A percentile compares a stretch with the other conserved stretches of the same genome.
Conservation (phyloP, 177 flowering plant genomes). For the Vitis hybrid region DNA sequence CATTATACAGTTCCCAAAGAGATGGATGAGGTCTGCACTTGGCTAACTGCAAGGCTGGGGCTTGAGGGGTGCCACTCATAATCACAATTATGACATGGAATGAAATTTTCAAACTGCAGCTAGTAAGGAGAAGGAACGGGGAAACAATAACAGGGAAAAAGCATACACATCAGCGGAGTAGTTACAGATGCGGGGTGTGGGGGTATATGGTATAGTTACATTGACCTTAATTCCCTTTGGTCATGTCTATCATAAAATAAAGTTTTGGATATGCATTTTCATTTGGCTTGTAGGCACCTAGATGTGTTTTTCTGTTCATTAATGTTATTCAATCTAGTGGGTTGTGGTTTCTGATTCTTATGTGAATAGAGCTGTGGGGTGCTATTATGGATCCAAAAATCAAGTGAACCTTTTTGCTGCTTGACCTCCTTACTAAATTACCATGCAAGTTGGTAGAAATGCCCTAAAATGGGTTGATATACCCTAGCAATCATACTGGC, state of each 20-base stretch:
- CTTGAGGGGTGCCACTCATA: constrained; percentile 54
- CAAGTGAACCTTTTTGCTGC: too few relatives aligned
- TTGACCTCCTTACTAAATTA: too few relatives aligned
- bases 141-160: constrained; percentile 11
- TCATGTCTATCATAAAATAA: constrained; percentile 20
- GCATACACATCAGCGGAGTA: constrained; percentile 16
- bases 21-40: constrained; percentile 87
- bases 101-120: constrained; percentile 13
- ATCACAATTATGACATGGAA: constrained; percentile 2
- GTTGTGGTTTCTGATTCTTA: too few relatives aligned
- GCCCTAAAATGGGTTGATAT: too few relatives aligned
- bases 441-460: too few relatives aligned
- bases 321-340: too few relatives aligned
- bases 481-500: too few relatives aligned
- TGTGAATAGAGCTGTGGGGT: too few relatives aligned
- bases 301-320: constrained; percentile 1
- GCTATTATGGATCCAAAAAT: too few relatives aligned
- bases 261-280: constrained; percentile 9
- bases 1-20: constrained; percentile 92
- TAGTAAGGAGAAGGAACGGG: constrained; percentile 12
- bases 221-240: constrained; percentile 23
- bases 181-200: constrained; percentile 25
- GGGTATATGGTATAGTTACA: constrained; percentile 37
- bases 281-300: constrained; percentile 11
- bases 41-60: constrained; percentile 74